These are phyloP conservation scores for Macrophomina phaseolina DNA, from an alignment of 2,329 filamentous ascomycete species.

Conservation along the genomic window DNA sequence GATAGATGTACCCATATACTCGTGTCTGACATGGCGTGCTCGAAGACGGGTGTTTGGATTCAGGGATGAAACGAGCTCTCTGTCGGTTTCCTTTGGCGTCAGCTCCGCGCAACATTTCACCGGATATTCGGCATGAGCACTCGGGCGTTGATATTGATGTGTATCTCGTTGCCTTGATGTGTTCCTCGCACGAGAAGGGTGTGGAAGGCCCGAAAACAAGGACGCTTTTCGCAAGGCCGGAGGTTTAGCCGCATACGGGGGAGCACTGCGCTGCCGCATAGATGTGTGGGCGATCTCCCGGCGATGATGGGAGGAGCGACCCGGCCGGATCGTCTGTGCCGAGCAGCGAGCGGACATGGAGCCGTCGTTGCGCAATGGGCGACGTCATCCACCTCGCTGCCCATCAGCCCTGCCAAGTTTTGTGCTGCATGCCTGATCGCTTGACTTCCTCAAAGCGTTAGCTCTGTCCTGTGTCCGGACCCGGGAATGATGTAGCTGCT, in stretches of 20 bases:
- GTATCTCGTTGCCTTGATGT: too few relatives aligned
- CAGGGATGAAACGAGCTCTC: background rate
- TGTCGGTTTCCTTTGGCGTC: too few relatives aligned
- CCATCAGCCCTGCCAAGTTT: constrained; percentile 12
- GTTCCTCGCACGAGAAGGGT: too few relatives aligned
- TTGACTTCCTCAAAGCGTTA: constrained; percentile 10
- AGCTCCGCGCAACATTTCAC: too few relatives aligned
- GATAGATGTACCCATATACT: background rate
- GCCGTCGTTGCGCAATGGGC: constrained; percentile 2
- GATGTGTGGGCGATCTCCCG: constrained; percentile 12
- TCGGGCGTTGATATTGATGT: too few relatives aligned
- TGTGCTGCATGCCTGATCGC: background rate
- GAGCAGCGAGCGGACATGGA: background rate
- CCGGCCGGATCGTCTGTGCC: background rate
- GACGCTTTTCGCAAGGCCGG: background rate
- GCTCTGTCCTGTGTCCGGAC: background rate
- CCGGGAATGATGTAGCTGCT: constrained; percentile 8
- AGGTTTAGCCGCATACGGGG: background rate
- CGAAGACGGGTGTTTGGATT: background rate
- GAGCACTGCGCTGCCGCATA: background rate
- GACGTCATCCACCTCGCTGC: background rate
- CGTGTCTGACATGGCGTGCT: background rate
- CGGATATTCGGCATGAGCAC: too few relatives aligned
- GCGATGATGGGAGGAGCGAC: background rate
- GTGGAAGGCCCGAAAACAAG: background rate